Percentiles rank a stretch among this genome's conserved stretches.
Conservation (phyloP, 768 basidiomycete genomes). For the Tylopilus felleus region DNA sequence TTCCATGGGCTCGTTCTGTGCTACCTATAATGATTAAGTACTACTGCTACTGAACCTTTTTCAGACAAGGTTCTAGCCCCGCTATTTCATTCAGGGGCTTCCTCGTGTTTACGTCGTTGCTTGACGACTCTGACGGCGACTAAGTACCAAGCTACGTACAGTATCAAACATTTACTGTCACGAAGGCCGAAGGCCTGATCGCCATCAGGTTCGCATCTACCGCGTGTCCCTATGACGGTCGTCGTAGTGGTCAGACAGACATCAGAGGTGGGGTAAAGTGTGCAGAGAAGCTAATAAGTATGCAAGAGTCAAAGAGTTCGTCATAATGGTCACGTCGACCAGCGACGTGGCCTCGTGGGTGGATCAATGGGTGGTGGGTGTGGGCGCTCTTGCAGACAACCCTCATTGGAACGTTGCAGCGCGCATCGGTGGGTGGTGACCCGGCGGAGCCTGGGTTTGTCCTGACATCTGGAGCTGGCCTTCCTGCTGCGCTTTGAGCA, state of each 20-base stretch:
- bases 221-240: slow-evolving; percentile 5
- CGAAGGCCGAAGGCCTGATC: slow-evolving; percentile 6
- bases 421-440: slow-evolving; percentile 27
- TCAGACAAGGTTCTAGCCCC: slow-evolving; percentile 23
- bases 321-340: slow-evolving; percentile 20
- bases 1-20: slow-evolving; percentile 12
- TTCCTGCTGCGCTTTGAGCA: slow-evolving; percentile 49
- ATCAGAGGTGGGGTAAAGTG: slow-evolving; percentile 1
- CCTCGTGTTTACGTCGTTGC: slow-evolving; percentile 30
- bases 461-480: slow-evolving; percentile 31
- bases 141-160: slow-evolving; percentile 18
- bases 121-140: slow-evolving; percentile 14
- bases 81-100: slow-evolving; percentile 15
- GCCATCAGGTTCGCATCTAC: slow-evolving; percentile 11
- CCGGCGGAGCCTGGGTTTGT: slow-evolving; percentile 12
- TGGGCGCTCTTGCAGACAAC: not conserved
- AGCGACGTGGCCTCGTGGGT: slow-evolving; percentile 17
- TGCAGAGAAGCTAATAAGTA: slow-evolving; percentile 22
- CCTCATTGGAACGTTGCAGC: slow-evolving; percentile 31
- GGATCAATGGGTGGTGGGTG: not conserved
- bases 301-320: slow-evolving; percentile 9
- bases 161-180: slow-evolving; percentile 13
- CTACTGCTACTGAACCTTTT: slow-evolving; percentile 20
- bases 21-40: slow-evolving; percentile 11
- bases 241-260: slow-evolving; percentile 10